A percentile compares a stretch with the other conserved stretches of the same genome.
These are phyloP conservation scores for Erysimum cheiri DNA, from an alignment of 441 rosid species.

Conservation along the genomic window DNA sequence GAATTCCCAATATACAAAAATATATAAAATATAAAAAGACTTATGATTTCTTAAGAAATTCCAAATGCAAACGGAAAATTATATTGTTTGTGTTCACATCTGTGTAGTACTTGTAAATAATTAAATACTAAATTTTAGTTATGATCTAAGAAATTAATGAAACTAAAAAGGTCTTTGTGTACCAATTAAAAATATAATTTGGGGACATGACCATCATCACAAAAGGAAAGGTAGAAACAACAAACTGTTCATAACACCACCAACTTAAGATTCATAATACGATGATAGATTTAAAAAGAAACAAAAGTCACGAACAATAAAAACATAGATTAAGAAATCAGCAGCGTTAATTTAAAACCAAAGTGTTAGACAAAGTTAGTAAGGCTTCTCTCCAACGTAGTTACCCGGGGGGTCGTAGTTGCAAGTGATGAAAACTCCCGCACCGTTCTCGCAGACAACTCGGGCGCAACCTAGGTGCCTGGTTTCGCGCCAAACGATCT, in stretches of 20 bases:
- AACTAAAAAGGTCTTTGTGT: not conserved
- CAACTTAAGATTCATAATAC: constrained; percentile 1
- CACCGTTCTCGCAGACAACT: constrained; percentile 52
- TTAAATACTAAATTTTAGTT: not conserved
- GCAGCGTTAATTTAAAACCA: constrained; percentile 7
- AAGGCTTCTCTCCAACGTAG: constrained; percentile 83
- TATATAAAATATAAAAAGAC: constrained; percentile 3
- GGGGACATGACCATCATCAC: constrained; percentile 24
- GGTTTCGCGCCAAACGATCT: constrained; percentile 63
- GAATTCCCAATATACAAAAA: constrained; percentile 14
- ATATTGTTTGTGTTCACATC: not conserved
- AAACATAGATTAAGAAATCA: constrained; percentile 7
- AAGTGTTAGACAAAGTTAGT: constrained; percentile 47
- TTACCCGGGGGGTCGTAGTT: constrained; percentile 96
- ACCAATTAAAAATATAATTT: not conserved
- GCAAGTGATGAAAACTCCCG: constrained; percentile 80
- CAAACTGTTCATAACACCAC: constrained; percentile 26
- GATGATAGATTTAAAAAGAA: not conserved
- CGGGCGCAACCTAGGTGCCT: constrained; percentile 62
- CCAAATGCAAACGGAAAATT: not conserved
- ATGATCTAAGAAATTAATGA: constrained; percentile 1
- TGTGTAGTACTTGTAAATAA: too few relatives aligned
- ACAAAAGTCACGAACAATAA: not conserved
- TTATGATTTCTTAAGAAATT: not conserved
- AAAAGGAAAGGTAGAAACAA: constrained; percentile 19